A percentile compares a stretch with the other conserved stretches of the same genome.
phyloP scores from a whole-genome alignment of 306 rosid species.

The Parietaria judaica region DNA sequence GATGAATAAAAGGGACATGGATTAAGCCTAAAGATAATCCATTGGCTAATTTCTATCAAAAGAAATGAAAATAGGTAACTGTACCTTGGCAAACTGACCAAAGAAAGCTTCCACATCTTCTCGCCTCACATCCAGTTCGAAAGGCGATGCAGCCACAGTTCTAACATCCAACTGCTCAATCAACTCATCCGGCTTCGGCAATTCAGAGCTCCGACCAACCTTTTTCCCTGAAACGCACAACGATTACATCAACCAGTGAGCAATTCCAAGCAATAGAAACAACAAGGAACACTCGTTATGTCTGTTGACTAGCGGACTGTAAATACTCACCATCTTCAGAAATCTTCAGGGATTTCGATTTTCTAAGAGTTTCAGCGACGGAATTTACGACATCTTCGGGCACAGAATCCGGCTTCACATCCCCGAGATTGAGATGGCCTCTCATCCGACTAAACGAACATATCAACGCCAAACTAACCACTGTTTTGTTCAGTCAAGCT shows the following conservation, averaged over 20 bases:
- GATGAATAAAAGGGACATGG: no score
- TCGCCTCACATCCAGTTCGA: conserved; percentile 55
- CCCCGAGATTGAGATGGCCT: conserved; percentile 57
- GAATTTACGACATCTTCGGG: conserved; percentile 44
- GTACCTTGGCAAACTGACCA: conserved; percentile 55
- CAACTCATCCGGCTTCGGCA: conserved; percentile 56
- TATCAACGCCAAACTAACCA: conserved; percentile 67
- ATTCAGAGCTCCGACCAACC: conserved; percentile 60
- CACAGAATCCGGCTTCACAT: conserved; percentile 41
- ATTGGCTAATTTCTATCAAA: no score
- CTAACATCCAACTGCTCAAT: conserved; percentile 74
- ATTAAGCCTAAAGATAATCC: no score
- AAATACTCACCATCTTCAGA: conserved; percentile 72
- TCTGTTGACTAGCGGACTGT: background rate
- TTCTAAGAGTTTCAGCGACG: conserved; percentile 62
- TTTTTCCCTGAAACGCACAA: conserved; percentile 39
- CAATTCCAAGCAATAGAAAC: background rate
- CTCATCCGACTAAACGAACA: conserved; percentile 83
- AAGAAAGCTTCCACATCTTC: conserved; percentile 65
- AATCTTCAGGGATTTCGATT: conserved; percentile 45
- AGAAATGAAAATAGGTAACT: no score
- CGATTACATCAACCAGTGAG: background rate
- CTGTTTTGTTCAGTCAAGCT: conserved; percentile 44
- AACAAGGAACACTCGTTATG: background rate
- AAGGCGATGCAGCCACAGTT: conserved; percentile 76